Base-by-base conservation (phyloP, 164 flowering plant species). In the Chloranthus sessilifolius region DNA sequence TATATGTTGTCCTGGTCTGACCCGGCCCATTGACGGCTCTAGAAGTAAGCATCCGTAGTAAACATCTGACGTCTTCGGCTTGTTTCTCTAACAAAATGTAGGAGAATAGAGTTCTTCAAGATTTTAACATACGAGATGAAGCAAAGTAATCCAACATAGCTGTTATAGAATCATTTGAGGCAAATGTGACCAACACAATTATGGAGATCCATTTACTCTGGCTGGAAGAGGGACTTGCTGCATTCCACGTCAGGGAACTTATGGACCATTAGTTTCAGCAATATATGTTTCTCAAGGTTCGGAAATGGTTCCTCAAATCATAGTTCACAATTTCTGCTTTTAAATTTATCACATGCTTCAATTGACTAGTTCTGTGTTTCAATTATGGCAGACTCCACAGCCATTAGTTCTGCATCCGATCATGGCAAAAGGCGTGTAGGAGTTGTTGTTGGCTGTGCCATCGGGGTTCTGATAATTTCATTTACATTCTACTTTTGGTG, bases 191-290 rank as follows among this genome's bases (percentile, higher is more conserved):
- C 0, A 23, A 56, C 12, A 68, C 68, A 44, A 74, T 78, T n/a
- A 30, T 88, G 50, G 88, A 83, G 64, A 83, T 88, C 52, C 84
- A 71, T 52, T 65, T 88, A 43, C 78, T 73, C 60, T 87, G 95
- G 92, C 74, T 7, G 92, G 96, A 3, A 82, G 77, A 66, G 95
- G 96, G 52, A 79, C 95, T 3, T 74, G 56, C 20, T 72, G 74
- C 14, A 67, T 81, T 55, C 96, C 95, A 10, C 48, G 28, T 5
- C 73, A 82, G 68, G 77, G 79, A 25, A 73, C 75, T 39, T 77
- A 80, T 71, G 97, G 97, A 21, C 97, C 97, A 33, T 81, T 85
- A 10, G 77, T 88, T 46, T 85, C 91, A 16, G 96, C 92, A 7
- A 81, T 88, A 43, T 71, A 63, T 54, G 73, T 53, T 42, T 60